These are phyloP conservation scores for Fusarium nematophilum DNA, from an alignment of 2,329 filamentous ascomycete species.

Conservation along the genomic window DNA sequence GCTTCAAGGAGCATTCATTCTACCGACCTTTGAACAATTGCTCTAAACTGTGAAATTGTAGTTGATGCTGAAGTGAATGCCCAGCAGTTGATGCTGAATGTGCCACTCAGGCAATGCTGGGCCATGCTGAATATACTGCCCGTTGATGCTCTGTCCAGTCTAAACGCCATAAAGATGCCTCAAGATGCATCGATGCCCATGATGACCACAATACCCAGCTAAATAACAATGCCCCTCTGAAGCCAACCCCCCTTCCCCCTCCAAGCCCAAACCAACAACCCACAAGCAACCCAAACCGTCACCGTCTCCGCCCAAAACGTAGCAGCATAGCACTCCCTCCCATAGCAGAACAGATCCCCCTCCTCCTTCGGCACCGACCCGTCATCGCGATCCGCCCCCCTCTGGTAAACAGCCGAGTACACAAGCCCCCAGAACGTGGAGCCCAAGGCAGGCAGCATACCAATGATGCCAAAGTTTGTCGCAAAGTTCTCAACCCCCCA, in stretches of 20 bases:
- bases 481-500: constrained; percentile 99
- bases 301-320: constrained; percentile 89
- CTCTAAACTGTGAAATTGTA: too few species aligned
- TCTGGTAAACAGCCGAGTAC: constrained; percentile 86
- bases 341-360: constrained; percentile 78
- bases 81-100: too few species aligned
- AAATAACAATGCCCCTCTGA: constrained; percentile 77
- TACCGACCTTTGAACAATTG: too few species aligned
- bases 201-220: too few species aligned
- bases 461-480: constrained; percentile 96
- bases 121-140: background rate
- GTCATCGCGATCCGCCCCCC: too few species aligned
- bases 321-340: constrained; percentile 80
- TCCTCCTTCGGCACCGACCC: too few species aligned
- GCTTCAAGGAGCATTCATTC: too few species aligned
- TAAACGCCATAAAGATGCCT: too few species aligned
- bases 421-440: constrained; percentile 90
- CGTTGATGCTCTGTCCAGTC: background rate
- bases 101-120: too few species aligned
- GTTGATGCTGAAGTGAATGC: too few species aligned
- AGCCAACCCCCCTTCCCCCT: constrained; percentile 81
- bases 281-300: constrained; percentile 82
- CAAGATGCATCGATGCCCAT: too few species aligned
- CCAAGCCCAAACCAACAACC: constrained; percentile 83
- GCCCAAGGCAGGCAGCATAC: constrained; percentile 88